Evolutionary conservation across 1,284 basidiomycete species (phyloP).

Genomic region (Coniophora puteana): DNA sequence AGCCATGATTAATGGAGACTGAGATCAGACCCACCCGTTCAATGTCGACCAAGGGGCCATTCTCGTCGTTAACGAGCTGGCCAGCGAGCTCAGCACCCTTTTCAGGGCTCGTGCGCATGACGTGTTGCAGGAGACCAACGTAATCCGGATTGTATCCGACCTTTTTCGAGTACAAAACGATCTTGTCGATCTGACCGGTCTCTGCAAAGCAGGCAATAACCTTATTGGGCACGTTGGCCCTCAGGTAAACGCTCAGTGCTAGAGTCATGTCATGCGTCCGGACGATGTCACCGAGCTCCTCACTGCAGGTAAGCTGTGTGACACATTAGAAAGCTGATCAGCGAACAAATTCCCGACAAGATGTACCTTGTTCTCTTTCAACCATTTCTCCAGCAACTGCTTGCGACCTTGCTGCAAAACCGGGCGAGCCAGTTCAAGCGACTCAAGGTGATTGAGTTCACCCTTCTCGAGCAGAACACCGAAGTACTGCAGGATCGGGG

Average conservation of each 20-base stretch:
- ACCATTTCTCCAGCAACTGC: constrained; percentile 97
- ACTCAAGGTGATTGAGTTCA: constrained; percentile 96
- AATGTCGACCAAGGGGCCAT: constrained; percentile 90
- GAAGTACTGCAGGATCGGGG: constrained; percentile 98
- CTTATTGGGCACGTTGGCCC: constrained; percentile 98
- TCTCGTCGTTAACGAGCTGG: constrained; percentile 94
- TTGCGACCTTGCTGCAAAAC: constrained; percentile 97
- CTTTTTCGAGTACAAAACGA: constrained; percentile 97
- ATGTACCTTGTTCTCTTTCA: constrained; percentile 96
- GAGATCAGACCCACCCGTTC: constrained; percentile 65
- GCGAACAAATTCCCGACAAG: constrained; percentile 1
- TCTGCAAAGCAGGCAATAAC: constrained; percentile 99
- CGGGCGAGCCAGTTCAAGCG: constrained; percentile 93
- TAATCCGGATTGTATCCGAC: constrained; percentile 96
- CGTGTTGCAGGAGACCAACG: constrained; percentile 91
- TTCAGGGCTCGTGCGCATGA: constrained; percentile 96
- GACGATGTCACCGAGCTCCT: constrained; percentile 98
- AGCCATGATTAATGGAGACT: background rate
- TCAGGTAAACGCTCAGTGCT: constrained; percentile 97
- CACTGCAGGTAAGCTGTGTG: constrained; percentile 88
- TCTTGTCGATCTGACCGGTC: constrained; percentile 98
- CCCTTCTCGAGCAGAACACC: constrained; percentile 98
- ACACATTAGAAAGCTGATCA: constrained; percentile 5
- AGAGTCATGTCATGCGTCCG: constrained; percentile 96
- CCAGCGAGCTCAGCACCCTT: constrained; percentile 98